Conservation (phyloP, 1,139 yeast species). For the Candida labiduridarum region DNA sequence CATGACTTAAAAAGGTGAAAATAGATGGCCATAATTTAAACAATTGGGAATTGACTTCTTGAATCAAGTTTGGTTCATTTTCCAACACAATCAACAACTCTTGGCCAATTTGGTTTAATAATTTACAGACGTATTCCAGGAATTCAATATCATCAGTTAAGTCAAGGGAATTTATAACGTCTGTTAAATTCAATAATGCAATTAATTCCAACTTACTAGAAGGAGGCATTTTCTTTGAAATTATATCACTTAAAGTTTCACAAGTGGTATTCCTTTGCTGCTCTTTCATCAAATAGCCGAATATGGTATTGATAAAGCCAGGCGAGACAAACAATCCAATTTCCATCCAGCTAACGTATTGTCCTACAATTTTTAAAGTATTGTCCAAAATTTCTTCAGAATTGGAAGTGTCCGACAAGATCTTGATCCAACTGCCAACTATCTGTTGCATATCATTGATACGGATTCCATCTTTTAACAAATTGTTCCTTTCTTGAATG, state of each 20-base stretch:
- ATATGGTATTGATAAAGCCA: conserved; percentile 62
- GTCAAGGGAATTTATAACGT: conserved; percentile 46
- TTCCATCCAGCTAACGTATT: conserved; percentile 95
- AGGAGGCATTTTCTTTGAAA: conserved; percentile 91
- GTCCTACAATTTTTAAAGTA: conserved; percentile 73
- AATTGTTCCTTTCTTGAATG: conserved; percentile 64
- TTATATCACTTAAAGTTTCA: conserved; percentile 74
- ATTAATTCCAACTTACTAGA: conserved; percentile 80
- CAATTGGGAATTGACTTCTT: conserved; percentile 33
- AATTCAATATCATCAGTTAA: conserved; percentile 58
- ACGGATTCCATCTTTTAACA: conserved; percentile 81
- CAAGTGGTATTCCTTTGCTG: conserved; percentile 62
- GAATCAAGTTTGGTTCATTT: conserved; percentile 48
- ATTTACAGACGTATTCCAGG: conserved; percentile 73
- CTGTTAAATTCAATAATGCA: conserved; percentile 65
- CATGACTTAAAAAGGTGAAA: conserved; percentile 71
- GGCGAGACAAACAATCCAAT: conserved; percentile 74
- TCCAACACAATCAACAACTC: conserved; percentile 74
- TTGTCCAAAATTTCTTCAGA: conserved; percentile 56
- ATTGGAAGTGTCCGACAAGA: conserved; percentile 38
- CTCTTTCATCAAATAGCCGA: conserved; percentile 56
- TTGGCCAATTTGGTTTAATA: conserved; percentile 72
- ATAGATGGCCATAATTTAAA: conserved; percentile 67
- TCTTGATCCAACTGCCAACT: conserved; percentile 68
- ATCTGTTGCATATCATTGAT: conserved; percentile 70